A percentile compares a stretch with the other conserved stretches of the same genome.
phyloP scores from a whole-genome alignment of 179 eudicot genomes.

The Beta lomatogona region DNA sequence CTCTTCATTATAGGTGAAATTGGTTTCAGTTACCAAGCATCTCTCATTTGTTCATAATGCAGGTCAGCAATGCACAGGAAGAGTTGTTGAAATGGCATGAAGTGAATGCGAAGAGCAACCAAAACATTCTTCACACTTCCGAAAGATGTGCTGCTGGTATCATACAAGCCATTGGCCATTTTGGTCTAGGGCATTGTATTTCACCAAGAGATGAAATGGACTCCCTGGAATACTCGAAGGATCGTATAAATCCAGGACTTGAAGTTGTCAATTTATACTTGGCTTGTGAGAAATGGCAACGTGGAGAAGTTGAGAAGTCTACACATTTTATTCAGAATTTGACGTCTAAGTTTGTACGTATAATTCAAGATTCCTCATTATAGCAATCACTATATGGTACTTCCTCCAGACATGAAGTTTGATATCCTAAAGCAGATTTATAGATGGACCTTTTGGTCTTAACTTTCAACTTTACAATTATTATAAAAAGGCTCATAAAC shows the following conservation, averaged over 20 bases:
- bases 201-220: conserved; percentile 74
- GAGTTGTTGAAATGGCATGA: conserved; percentile 94
- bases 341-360: conserved; percentile 44
- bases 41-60: conserved; percentile 21
- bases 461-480: neutral
- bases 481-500: neutral
- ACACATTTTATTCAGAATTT: conserved; percentile 36
- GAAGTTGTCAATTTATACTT: conserved; percentile 76
- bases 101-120: conserved; percentile 73
- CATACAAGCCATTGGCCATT: conserved; percentile 92
- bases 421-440: neutral
- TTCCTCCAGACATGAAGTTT: neutral
- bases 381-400: conserved; percentile 14
- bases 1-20: neutral
- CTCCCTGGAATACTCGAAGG: conserved; percentile 39
- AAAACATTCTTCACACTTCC: conserved; percentile 77
- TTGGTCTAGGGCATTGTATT: conserved; percentile 65
- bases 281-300: conserved; percentile 77
- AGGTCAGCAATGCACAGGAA: conserved; percentile 98
- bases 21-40: neutral
- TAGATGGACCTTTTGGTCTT: neutral
- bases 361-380: neutral
- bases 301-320: conserved; percentile 65
- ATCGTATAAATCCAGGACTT: conserved; percentile 59
- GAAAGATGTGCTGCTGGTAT: conserved; percentile 97